These are phyloP conservation scores for Dendrocalamus latiflorus DNA, from an alignment of 202 grass and related monocot species.

Conservation along the genomic window DNA sequence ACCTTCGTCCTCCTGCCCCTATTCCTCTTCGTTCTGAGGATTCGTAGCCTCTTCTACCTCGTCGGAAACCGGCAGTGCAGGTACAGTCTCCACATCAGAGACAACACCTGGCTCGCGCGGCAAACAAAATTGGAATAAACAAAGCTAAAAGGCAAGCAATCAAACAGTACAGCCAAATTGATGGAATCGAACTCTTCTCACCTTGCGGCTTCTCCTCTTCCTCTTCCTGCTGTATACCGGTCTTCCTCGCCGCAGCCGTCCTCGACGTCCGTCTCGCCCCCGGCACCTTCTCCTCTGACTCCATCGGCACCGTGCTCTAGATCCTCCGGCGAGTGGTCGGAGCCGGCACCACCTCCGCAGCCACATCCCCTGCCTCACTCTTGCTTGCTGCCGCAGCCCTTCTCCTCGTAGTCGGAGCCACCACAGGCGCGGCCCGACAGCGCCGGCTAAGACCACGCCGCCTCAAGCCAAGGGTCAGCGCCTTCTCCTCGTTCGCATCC, in stretches of 20 bases:
- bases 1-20: constrained; percentile 1
- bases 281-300: background rate
- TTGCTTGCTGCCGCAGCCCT: background rate
- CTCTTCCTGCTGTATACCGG: constrained; percentile 1
- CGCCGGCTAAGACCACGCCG: background rate
- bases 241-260: background rate
- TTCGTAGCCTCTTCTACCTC: background rate
- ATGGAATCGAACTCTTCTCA: background rate
- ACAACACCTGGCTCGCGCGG: background rate
- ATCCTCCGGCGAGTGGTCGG: constrained; percentile 21
- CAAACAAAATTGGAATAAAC: background rate
- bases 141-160: background rate
- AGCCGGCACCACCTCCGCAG: background rate
- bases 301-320: background rate
- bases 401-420: background rate
- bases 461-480: background rate
- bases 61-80: background rate
- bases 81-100: background rate
- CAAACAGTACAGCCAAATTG: background rate
- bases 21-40: background rate
- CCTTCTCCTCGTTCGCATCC: background rate
- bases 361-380: background rate
- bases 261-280: constrained; percentile 8
- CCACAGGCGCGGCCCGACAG: background rate
- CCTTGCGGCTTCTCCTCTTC: background rate